Conservation (phyloP, 1,284 basidiomycete species). For the Schizophyllum commune region DNA sequence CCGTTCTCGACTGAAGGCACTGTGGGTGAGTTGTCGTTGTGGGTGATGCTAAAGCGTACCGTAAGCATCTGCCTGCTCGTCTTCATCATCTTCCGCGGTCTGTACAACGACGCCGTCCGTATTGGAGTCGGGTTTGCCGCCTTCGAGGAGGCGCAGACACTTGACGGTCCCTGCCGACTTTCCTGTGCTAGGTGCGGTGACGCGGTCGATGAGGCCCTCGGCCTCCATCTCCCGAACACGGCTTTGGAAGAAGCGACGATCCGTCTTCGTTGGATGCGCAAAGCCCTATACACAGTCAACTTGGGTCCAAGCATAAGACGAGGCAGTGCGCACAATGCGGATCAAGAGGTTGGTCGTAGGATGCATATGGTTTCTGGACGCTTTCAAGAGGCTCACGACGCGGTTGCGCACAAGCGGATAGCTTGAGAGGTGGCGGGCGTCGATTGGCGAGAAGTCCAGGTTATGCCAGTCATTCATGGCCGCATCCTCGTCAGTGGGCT, state of each 20-base stretch:
- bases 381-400: slow-evolving; percentile 58
- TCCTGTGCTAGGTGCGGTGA: slow-evolving; percentile 52
- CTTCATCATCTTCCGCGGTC: slow-evolving; percentile 16
- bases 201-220: slow-evolving; percentile 64
- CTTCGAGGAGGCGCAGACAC: slow-evolving; percentile 51
- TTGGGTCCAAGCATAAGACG: background rate
- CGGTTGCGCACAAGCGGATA: slow-evolving; percentile 59
- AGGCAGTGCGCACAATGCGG: slow-evolving; percentile 45
- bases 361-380: slow-evolving; percentile 60
- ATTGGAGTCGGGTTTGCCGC: slow-evolving; percentile 19
- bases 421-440: slow-evolving; percentile 67
- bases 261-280: slow-evolving; percentile 58
- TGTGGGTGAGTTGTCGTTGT: slow-evolving; percentile 7
- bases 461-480: slow-evolving; percentile 26
- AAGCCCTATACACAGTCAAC: slow-evolving; percentile 47
- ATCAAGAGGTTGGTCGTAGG: slow-evolving; percentile 62
- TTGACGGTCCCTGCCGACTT: slow-evolving; percentile 38
- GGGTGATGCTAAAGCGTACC: slow-evolving; percentile 14
- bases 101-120: slow-evolving; percentile 10
- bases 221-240: slow-evolving; percentile 63
- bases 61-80: slow-evolving; percentile 31
- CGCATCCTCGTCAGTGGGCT: slow-evolving; percentile 21
- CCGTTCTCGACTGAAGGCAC: slow-evolving; percentile 20
- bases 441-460: slow-evolving; percentile 62
- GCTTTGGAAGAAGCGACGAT: slow-evolving; percentile 70